Evolutionary conservation across 2,329 filamentous ascomycete genomes (phyloP).

Genomic region (Tolypocladium guangdongense): DNA sequence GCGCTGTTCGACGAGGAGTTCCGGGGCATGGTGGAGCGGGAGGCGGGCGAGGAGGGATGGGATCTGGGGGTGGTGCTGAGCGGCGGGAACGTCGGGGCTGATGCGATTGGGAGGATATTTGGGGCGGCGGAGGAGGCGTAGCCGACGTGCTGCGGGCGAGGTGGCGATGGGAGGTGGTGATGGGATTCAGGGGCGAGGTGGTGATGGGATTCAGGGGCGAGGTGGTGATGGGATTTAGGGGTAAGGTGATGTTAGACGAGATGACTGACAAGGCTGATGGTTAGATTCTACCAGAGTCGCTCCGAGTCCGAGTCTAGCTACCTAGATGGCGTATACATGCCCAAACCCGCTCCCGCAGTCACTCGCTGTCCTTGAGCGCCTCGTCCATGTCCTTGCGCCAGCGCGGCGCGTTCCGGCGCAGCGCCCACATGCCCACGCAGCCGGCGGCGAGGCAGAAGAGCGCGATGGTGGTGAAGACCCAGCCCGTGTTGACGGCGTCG

Average conservation of each 20-base stretch:
- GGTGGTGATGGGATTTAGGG: no score
- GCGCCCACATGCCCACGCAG: conserved; percentile 45
- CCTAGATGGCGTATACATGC: background rate
- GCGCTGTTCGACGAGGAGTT: conserved; percentile 83
- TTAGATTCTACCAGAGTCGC: background rate
- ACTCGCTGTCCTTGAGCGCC: no score
- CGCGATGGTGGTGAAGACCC: conserved; percentile 55
- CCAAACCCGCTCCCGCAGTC: background rate
- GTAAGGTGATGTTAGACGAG: no score
- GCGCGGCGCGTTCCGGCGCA: conserved; percentile 47
- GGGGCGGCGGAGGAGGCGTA: no score
- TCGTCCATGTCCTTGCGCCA: conserved; percentile 57
- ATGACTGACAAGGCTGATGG: no score
- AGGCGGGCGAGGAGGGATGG: conserved; percentile 66
- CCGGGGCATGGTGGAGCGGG: conserved; percentile 53
- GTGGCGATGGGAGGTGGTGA: background rate
- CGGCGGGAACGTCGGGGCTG: conserved; percentile 48
- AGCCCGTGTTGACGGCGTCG: conserved; percentile 59
- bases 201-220: no score
- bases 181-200: no score
- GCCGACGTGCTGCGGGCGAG: no score
- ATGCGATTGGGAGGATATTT: conserved; percentile 42
- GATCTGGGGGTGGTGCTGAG: conserved; percentile 50
- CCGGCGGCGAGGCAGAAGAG: conserved; percentile 46
- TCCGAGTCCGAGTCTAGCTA: background rate